Percentiles rank a stretch among this genome's conserved stretches.
Evolutionary conservation across 2,329 filamentous ascomycete genomes (phyloP).

Genomic region (Colletotrichum trifolii): DNA sequence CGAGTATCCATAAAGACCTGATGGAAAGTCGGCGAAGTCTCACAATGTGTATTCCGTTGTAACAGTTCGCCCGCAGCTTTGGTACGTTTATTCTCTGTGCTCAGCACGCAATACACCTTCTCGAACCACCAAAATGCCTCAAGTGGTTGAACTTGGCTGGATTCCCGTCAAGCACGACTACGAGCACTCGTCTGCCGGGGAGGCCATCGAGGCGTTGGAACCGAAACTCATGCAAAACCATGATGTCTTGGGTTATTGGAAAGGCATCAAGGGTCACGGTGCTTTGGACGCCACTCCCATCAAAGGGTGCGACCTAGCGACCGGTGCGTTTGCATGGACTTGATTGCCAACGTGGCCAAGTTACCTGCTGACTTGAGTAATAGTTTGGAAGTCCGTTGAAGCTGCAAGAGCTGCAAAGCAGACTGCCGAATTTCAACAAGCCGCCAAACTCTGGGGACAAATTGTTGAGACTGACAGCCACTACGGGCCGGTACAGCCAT

Average conservation of each 20-base stretch:
- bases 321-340: background rate
- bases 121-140: background rate
- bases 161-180: conserved; percentile 9
- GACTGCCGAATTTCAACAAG: background rate
- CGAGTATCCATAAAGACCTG: too few relatives aligned
- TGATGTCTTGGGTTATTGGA: conserved; percentile 1
- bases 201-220: background rate
- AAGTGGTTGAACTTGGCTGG: conserved; percentile 17
- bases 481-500: background rate
- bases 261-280: background rate
- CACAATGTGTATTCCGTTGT: background rate
- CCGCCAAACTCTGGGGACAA: conserved; percentile 3
- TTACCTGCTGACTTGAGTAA: background rate
- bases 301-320: background rate
- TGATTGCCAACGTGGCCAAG: background rate
- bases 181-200: background rate
- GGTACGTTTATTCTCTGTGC: background rate
- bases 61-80: background rate
- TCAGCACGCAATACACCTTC: background rate
- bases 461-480: conserved; percentile 1
- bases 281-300: background rate
- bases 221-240: background rate
- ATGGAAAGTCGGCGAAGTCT: too few relatives aligned
- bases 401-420: conserved; percentile 1
- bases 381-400: conserved; percentile 7